Evolutionary conservation across 2,329 filamentous ascomycete genomes (phyloP).

Genomic region (Trematosphaeria pertusa): DNA sequence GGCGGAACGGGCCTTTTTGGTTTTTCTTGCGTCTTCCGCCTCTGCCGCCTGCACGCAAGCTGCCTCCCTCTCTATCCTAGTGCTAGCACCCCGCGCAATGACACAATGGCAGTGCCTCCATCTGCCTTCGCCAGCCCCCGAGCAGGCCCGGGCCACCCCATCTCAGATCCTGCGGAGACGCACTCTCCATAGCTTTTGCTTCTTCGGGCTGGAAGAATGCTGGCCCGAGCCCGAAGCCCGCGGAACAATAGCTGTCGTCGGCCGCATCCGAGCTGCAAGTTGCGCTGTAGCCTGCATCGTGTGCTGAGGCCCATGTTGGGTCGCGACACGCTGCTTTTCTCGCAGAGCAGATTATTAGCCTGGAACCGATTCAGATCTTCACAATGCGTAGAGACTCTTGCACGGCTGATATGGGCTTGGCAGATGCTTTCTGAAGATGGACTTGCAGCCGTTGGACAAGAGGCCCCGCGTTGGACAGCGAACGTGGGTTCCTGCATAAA

Average conservation of each 20-base stretch:
- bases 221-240: slow-evolving; percentile 8
- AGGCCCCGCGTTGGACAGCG: too few relatives aligned
- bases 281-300: neutral
- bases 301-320: too few relatives aligned
- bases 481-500: slow-evolving; percentile 15
- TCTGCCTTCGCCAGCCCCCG: slow-evolving; percentile 13
- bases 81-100: slow-evolving; percentile 29
- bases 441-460: too few relatives aligned
- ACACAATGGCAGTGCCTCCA: slow-evolving; percentile 23
- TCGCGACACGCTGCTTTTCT: too few relatives aligned
- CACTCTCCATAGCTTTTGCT: too few relatives aligned
- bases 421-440: too few relatives aligned
- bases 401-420: too few relatives aligned
- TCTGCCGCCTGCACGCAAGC: slow-evolving; percentile 25
- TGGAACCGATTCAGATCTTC: too few relatives aligned
- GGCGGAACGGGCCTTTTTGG: slow-evolving; percentile 3
- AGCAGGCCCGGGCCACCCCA: neutral
- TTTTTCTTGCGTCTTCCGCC: slow-evolving; percentile 21
- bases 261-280: neutral
- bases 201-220: slow-evolving; percentile 9
- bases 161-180: too few relatives aligned
- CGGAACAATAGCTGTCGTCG: neutral
- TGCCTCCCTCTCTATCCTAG: slow-evolving; percentile 18
- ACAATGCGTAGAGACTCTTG: too few relatives aligned
- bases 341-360: too few relatives aligned